These are phyloP conservation scores for Colletotrichum limetticola DNA, from an alignment of 2,329 filamentous ascomycete species.

Conservation along the genomic window DNA sequence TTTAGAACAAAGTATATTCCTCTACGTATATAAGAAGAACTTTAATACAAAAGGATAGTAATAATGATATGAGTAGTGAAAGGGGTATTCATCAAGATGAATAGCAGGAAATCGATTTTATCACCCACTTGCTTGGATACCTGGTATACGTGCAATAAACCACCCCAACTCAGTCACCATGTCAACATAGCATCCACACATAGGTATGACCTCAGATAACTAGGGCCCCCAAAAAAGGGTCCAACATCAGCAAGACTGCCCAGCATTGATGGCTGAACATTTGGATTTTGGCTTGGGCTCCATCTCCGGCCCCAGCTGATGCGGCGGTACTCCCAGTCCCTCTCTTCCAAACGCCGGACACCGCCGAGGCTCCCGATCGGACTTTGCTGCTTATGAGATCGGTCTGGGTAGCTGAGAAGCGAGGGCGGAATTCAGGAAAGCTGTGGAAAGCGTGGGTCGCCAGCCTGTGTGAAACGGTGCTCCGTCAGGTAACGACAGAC, in stretches of 20 bases:
- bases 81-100: no score
- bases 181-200: constrained; percentile 6
- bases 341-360: constrained; percentile 32
- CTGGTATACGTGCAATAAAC: neutral
- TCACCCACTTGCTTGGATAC: neutral
- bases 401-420: constrained; percentile 9
- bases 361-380: constrained; percentile 34
- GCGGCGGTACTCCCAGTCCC: constrained; percentile 29
- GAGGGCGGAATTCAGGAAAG: neutral
- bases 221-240: constrained; percentile 23
- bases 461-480: constrained; percentile 34
- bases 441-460: constrained; percentile 26
- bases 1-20: no score
- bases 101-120: no score
- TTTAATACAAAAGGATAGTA: no score
- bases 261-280: neutral
- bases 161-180: neutral
- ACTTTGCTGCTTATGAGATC: constrained; percentile 28
- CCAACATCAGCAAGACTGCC: constrained; percentile 18
- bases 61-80: no score
- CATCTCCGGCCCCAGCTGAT: constrained; percentile 30
- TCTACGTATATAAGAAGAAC: no score
- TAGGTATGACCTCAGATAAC: constrained; percentile 28
- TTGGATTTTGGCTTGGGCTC: constrained; percentile 19
- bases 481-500: constrained; percentile 28